phyloP scores from a whole-genome alignment of 345 rosid species.

The Odontarrhena argentea region DNA sequence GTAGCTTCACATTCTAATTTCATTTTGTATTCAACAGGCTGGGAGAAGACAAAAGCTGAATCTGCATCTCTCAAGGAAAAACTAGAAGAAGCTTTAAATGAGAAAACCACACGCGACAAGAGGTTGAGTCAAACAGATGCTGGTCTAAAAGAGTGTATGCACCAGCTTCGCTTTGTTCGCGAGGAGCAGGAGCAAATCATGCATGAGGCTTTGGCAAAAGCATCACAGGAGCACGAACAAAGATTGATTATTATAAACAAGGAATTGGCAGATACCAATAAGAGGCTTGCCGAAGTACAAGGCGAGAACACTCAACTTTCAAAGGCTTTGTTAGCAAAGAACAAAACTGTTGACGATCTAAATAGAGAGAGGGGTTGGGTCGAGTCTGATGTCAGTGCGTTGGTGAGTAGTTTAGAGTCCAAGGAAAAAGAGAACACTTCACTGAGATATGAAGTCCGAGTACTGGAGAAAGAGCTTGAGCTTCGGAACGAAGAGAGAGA shows the following conservation, averaged over 20 bases:
- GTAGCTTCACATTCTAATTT: conserved; percentile 4
- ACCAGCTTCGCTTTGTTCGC: conserved; percentile 74
- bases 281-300: conserved; percentile 57
- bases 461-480: conserved; percentile 91
- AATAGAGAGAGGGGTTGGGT: conserved; percentile 57
- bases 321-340: conserved; percentile 65
- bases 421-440: conserved; percentile 73
- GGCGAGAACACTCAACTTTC: conserved; percentile 60
- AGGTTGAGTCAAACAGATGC: conserved; percentile 59
- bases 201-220: conserved; percentile 74
- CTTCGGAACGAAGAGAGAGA: conserved; percentile 91
- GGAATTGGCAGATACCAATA: conserved; percentile 50
- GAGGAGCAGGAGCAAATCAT: conserved; percentile 79
- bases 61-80: conserved; percentile 55
- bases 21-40: conserved; percentile 44
- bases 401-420: conserved; percentile 63
- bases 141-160: conserved; percentile 83
- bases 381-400: conserved; percentile 56
- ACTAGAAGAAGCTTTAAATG: conserved; percentile 60
- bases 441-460: conserved; percentile 74
- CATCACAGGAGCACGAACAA: conserved; percentile 61
- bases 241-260: conserved; percentile 50
- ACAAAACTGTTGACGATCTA: conserved; percentile 57
- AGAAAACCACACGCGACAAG: conserved; percentile 55
- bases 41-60: conserved; percentile 70